Evolutionary conservation across 75 land plant species (phyloP), one percentile per base, ranked within the genome.

Genomic region (Pseudotsuga menziesii): DNA sequence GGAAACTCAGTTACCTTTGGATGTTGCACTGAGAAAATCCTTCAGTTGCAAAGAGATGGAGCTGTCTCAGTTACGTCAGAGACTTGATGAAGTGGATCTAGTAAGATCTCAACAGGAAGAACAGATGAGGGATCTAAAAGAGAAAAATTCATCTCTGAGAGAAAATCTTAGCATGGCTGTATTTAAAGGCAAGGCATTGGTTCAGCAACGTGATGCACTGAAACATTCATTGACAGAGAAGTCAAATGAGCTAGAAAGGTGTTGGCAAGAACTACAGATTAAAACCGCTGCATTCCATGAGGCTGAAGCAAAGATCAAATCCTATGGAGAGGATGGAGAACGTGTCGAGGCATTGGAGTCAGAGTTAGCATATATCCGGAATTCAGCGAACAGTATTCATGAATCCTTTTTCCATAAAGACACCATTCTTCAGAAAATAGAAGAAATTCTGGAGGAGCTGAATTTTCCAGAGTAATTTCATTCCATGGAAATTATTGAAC

Each of bases 161-260:
- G 99, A 94, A 78, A 97, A 94, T 85, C 91, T 97, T 25, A 85
- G 93, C 75, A 83, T 94, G 44, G 99, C 99, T 78, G 93, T 97
- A 54, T 84, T 87, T 17, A 97, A 91, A 82, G 99, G 99, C 6
- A 97, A 97, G 84, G 92, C 92, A 20, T 69, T 97, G 58, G 82
- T 87, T 77, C 85, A 88, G 41, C 99, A 97, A 82, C 88, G 99
- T 44, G 98, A 97, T 63, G 74, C 70, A 74, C 82, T 97, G 60
- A 97, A 89, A 78, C 93, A 92, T 78, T 85, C 90, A 6, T 78
- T 97, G n/a, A 80, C 85, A 52, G 92, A 89, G 80, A 89, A 85
- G 32, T 85, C 94, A 14, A 77, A 36, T 66, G 93, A 94, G 78
- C 81, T 94, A 36, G 98, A 97, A 59, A 85, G 56, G 74, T 80